A percentile compares a stretch with the other conserved stretches of the same genome.
Conservation (phyloP, 2,329 filamentous ascomycete species). For the Apiospora pterosperma region DNA sequence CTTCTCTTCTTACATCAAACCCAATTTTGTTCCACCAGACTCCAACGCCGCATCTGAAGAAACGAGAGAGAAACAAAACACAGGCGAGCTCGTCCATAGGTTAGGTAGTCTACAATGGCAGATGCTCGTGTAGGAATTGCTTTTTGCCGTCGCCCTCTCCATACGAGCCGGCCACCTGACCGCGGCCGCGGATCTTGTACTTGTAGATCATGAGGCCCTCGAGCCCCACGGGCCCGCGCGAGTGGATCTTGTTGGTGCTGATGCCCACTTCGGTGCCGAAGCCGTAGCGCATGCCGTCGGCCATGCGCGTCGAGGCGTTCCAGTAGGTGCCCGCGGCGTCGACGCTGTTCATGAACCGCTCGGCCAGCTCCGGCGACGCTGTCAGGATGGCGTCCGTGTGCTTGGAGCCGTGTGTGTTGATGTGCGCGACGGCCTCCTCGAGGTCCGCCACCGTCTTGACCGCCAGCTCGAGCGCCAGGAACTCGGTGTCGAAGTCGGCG, state of each 20-base stretch:
- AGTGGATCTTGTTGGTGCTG: constrained; percentile 98
- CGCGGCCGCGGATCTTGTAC: constrained; percentile 81
- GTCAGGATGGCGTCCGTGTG: constrained; percentile 94
- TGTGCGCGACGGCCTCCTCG: constrained; percentile 75
- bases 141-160: constrained; percentile 59
- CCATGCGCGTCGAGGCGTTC: constrained; percentile 93
- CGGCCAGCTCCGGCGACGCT: constrained; percentile 60
- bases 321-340: constrained; percentile 94
- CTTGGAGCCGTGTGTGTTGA: constrained; percentile 88
- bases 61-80: no score
- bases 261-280: constrained; percentile 99
- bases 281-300: constrained; percentile 94
- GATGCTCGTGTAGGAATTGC: constrained; percentile 55
- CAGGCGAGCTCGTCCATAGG: not conserved
- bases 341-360: constrained; percentile 78
- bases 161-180: constrained; percentile 79
- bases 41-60: not conserved
- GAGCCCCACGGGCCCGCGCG: constrained; percentile 85
- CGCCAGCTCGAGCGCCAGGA: constrained; percentile 79
- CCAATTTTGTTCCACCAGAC: not conserved
- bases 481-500: constrained; percentile 82
- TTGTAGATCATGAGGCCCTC: constrained; percentile 98
- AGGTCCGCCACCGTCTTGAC: constrained; percentile 73
- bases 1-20: not conserved
- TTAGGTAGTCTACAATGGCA: constrained; percentile 33